Evolutionary conservation across 2,329 filamentous ascomycete genomes (phyloP), one percentile per base, ranked within the genome.

Genomic region (Rhynchosporium secalis): DNA sequence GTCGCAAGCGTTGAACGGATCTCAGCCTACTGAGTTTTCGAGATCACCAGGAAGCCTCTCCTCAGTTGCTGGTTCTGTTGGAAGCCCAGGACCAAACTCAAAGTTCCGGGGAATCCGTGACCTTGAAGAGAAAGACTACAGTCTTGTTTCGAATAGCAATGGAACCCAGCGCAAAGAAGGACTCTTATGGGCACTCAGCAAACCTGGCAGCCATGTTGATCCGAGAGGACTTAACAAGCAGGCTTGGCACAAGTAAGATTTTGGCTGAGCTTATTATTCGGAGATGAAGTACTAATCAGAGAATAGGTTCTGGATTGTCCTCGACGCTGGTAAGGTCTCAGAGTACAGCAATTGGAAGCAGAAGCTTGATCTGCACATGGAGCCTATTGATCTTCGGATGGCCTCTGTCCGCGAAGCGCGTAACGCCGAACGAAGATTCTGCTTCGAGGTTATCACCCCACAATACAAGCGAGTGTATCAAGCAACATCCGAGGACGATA

Each of bases 271-370:
- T n/a, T 4, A 12, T 20, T 20, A 26, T 26, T 26, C 7, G 31
- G 31, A n/a, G 12, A 36, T 8, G 13, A 1, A 5, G 7, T 20
- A 56, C 49, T 64, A 41, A 64, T 43, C 12, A 9, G 3, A 26
- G 20, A 31, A 12, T 70, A 96, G 92, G 73, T 99, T 98, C 77
- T 99, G 95, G 95, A 96, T 99, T 67, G 95, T 99, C 2, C 82
- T 99, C 49, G 96, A 98, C 74, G 93, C 96, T 76, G 95, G 95
- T 29, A 96, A 95, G 74, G 82, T 99, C 15, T 97, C 94, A 1
- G 95, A 99, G 74, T 99, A 99, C 77, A 96, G 93, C 74, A 98
- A 99, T 75, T 99, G 95, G 95, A 99, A 99, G 77, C 92, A 99
- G 75, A 94, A 87, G 75, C 84, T 99, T 29, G 95, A 99, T 76